phyloP scores from a whole-genome alignment of 2,329 filamentous ascomycete species.

The Escovopsis sp. region DNA sequence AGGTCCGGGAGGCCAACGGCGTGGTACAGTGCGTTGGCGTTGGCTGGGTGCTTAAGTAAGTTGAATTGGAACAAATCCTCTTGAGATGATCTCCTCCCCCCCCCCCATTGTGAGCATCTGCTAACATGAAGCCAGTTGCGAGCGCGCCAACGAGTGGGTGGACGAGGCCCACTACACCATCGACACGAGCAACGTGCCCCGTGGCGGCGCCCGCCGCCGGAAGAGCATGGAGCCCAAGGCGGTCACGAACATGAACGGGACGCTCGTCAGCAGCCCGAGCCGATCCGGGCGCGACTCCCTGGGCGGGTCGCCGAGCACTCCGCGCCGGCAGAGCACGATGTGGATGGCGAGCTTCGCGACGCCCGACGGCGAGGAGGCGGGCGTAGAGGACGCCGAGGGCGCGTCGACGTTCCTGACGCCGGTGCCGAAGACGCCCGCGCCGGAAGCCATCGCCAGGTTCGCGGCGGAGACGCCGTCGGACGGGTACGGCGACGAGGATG shows the following conservation, averaged over 20 bases:
- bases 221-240: slow-evolving; percentile 72
- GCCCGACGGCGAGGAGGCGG: slow-evolving; percentile 22
- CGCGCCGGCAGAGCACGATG: slow-evolving; percentile 37
- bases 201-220: slow-evolving; percentile 55
- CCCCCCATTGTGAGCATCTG: background rate
- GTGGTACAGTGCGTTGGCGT: slow-evolving; percentile 77
- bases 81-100: background rate
- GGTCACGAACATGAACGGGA: slow-evolving; percentile 54
- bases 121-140: slow-evolving; percentile 41
- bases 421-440: slow-evolving; percentile 43
- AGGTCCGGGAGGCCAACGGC: slow-evolving; percentile 56
- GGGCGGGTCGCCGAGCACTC: slow-evolving; percentile 27
- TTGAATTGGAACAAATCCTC: slow-evolving; percentile 10
- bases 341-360: slow-evolving; percentile 43
- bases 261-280: slow-evolving; percentile 33
- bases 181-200: slow-evolving; percentile 51
- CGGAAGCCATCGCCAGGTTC: slow-evolving; percentile 38
- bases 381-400: slow-evolving; percentile 26
- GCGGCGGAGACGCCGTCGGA: slow-evolving; percentile 32
- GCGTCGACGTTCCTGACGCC: slow-evolving; percentile 35
- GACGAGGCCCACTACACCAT: slow-evolving; percentile 57
- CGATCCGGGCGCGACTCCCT: slow-evolving; percentile 13
- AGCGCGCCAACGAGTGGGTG: slow-evolving; percentile 62
- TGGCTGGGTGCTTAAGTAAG: slow-evolving; percentile 78
- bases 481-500: slow-evolving; percentile 8